A percentile compares a stretch with the other conserved stretches of the same genome.
Conservation (phyloP, 371 early-diverging fungal genomes). For the Dichotomocladium elegans region DNA sequence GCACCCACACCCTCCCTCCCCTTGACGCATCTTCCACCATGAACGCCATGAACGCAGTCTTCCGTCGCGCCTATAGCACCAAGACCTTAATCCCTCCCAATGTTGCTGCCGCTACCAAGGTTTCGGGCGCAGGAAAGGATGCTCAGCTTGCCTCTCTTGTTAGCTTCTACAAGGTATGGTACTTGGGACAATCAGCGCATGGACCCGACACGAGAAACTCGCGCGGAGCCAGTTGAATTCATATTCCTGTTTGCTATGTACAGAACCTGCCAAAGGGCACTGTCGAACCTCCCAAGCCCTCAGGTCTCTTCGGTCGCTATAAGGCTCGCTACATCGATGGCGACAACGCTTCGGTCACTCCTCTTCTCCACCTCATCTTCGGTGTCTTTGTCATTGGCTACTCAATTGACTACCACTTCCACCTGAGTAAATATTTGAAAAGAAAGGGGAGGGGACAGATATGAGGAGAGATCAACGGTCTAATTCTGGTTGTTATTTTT, state of each 20-base stretch:
- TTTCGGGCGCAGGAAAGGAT: conserved; percentile 40
- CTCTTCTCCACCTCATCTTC: conserved; percentile 51
- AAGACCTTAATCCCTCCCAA: conserved; percentile 54
- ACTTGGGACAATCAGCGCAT: background rate
- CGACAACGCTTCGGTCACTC: conserved; percentile 57
- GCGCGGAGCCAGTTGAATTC: background rate
- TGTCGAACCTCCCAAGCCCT: conserved; percentile 37
- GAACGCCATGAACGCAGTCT: conserved; percentile 43
- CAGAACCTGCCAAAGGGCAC: conserved; percentile 52
- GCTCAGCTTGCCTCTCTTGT: conserved; percentile 42
- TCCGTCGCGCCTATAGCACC: conserved; percentile 55
- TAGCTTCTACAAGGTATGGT: conserved; percentile 47
- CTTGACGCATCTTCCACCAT: conserved; percentile 5
- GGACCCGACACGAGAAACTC: too few relatives aligned
- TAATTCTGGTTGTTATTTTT: conserved; percentile 4
- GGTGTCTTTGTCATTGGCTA: conserved; percentile 55
- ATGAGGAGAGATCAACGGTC: background rate
- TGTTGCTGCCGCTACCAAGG: conserved; percentile 46
- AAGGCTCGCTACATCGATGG: conserved; percentile 67
- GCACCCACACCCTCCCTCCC: too few relatives aligned
- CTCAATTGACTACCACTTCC: conserved; percentile 67
- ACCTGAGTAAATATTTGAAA: conserved; percentile 53
- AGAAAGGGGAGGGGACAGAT: background rate
- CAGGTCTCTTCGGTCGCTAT: conserved; percentile 48
- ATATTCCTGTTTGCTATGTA: background rate